Evolutionary conservation across 257 asterid species (phyloP).

Genomic region (Cordia subcordata): DNA sequence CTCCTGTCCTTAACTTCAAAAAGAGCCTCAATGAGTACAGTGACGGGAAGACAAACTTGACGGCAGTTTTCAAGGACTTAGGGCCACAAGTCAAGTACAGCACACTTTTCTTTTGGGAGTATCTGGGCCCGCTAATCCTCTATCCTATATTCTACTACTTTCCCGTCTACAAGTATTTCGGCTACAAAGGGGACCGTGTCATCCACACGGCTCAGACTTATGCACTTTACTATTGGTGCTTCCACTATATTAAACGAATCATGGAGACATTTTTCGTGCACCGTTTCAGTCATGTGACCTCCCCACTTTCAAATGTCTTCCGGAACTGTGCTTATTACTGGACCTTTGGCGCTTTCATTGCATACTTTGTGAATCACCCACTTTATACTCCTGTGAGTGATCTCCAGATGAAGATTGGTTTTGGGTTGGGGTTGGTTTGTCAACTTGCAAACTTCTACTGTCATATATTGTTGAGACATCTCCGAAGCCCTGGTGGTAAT

Average conservation of each 20-base stretch:
- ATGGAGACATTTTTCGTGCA: conserved; percentile 95
- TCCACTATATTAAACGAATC: conserved; percentile 90
- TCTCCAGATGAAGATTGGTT: conserved; percentile 84
- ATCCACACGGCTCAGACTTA: conserved; percentile 83
- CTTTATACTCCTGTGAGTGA: conserved; percentile 83
- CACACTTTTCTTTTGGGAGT: conserved; percentile 91
- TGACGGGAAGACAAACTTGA: conserved; percentile 44
- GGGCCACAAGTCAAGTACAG: conserved; percentile 89
- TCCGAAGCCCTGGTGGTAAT: conserved; percentile 52
- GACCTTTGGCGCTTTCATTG: conserved; percentile 86
- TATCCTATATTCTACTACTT: conserved; percentile 76
- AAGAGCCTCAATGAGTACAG: conserved; percentile 75
- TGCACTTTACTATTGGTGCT: conserved; percentile 88
- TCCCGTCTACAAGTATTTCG: conserved; percentile 60
- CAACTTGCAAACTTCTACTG: conserved; percentile 87
- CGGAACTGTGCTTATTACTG: conserved; percentile 96
- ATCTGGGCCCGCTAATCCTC: conserved; percentile 83
- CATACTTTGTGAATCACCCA: conserved; percentile 88
- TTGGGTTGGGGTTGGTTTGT: conserved; percentile 74
- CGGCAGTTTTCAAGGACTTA: conserved; percentile 83
- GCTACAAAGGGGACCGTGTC: conserved; percentile 63
- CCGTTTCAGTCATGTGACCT: conserved; percentile 96
- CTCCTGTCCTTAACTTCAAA: conserved; percentile 57
- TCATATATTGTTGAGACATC: conserved; percentile 87
- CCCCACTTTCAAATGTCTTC: conserved; percentile 87